A percentile compares a stretch with the other conserved stretches of the same genome.
Conservation (phyloP, 345 rosid species). For the Mangifera indica region DNA sequence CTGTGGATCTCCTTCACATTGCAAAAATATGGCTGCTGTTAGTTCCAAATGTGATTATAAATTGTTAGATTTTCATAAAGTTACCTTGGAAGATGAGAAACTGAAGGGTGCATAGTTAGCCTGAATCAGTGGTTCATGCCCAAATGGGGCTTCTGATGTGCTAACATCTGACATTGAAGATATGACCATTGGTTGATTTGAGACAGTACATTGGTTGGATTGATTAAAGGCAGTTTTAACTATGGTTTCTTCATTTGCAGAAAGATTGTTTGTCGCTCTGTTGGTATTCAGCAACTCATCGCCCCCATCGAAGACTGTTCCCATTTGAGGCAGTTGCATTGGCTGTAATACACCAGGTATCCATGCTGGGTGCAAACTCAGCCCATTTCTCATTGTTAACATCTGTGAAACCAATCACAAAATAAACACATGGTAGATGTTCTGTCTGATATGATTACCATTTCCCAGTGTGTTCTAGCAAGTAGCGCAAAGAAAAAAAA, state of each 20-base stretch:
- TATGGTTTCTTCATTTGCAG: constrained; percentile 37
- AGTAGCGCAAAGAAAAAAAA: not conserved
- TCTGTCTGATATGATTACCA: not conserved
- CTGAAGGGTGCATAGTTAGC: constrained; percentile 39
- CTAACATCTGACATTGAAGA: constrained; percentile 28
- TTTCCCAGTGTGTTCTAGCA: not conserved
- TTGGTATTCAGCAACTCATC: constrained; percentile 32
- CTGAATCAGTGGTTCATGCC: constrained; percentile 34
- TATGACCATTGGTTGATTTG: constrained; percentile 31
- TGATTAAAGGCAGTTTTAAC: constrained; percentile 26
- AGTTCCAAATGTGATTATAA: constrained; percentile 6
- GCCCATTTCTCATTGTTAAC: constrained; percentile 60
- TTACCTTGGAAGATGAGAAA: constrained; percentile 46
- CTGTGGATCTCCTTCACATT: constrained; percentile 40
- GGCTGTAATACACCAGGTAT: constrained; percentile 49
- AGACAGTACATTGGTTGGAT: constrained; percentile 28
- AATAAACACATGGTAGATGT: not conserved
- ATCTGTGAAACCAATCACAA: constrained; percentile 41
- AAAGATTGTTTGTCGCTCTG: constrained; percentile 30
- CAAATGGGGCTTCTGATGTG: constrained; percentile 34
- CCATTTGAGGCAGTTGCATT: constrained; percentile 38
- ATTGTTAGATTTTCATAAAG: constrained; percentile 12
- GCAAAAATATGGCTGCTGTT: not conserved
- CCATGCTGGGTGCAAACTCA: constrained; percentile 52
- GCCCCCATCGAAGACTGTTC: constrained; percentile 40